Evolutionary conservation across 129 eudicot genomes (phyloP), one percentile per base, ranked within the genome.

Genomic region (Tanacetum coccineum): DNA sequence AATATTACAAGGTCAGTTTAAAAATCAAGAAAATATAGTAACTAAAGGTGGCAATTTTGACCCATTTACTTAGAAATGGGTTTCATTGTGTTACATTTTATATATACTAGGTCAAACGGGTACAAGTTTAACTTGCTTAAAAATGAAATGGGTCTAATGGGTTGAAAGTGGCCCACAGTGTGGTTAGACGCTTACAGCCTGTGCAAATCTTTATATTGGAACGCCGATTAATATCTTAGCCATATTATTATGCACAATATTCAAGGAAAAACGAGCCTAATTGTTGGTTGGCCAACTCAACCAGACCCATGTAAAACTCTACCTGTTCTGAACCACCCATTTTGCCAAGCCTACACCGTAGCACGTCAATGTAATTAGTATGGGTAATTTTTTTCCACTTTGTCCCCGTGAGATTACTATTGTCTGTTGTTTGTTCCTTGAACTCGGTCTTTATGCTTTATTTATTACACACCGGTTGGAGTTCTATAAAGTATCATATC

Each of bases 1-100:
- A 87, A 87, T 62, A 78, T 91, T 61, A 51, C 85, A 58, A 91
- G 97, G 97, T 89, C 44, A 61, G 60, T 57, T 36, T 66, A 4
- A 21, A 48, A 15, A 70, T 64, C 32, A 54, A 40, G 57, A 60
- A 68, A 59, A 51, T 21, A 46, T 2, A 64, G 1, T 21, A 58
- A 19, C 36, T 62, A 32, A 32, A n/a, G 66, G 6, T 30, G 8
- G 48, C 47, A 36, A 14, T 30, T 62, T 62, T 10, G 32, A 18
- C 10, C 52, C 21, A 17, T 3, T 10, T 17, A 62, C n/a, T n/a
- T 18, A 40, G 10, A 63, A 63, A 13, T 44, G 52, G 68, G 52
- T 26, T n/a, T 2, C 10, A 15, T 59, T 32, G 21, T 46, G 14
- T 15, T 32, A 25, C 7, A 11, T 58, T 4, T 58, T 58, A 15